Evolutionary conservation across 2,329 filamentous ascomycete genomes (phyloP).

Genomic region (Rhinocladiella mackenziei): DNA sequence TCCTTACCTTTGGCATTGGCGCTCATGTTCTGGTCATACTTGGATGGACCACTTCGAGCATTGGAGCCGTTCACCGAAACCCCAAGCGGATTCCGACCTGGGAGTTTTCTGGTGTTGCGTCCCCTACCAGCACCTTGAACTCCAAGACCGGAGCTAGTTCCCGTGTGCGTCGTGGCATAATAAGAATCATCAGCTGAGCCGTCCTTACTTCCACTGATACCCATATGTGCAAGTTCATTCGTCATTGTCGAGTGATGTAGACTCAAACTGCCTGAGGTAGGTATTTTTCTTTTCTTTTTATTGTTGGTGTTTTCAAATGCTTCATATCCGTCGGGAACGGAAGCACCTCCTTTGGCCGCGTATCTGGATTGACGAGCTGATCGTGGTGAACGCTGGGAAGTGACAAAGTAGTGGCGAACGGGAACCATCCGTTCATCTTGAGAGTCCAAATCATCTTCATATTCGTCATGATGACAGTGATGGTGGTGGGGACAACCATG

Average conservation of each 20-base stretch:
- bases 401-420: conserved; percentile 40
- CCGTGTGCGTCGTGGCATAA: conserved; percentile 44
- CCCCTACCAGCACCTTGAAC: conserved; percentile 83
- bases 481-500: conserved; percentile 26
- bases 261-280: conserved; percentile 71
- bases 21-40: conserved; percentile 27
- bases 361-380: conserved; percentile 32
- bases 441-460: conserved; percentile 45
- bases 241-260: conserved; percentile 57
- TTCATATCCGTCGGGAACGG: conserved; percentile 84
- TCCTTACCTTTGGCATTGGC: conserved; percentile 26
- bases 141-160: conserved; percentile 51
- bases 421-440: conserved; percentile 53
- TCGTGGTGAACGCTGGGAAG: conserved; percentile 37
- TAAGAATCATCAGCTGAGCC: conserved; percentile 39
- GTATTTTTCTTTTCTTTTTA: conserved; percentile 98
- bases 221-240: conserved; percentile 62
- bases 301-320: conserved; percentile 98
- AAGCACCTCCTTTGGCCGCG: conserved; percentile 50
- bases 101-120: conserved; percentile 62
- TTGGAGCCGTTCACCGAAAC: conserved; percentile 32
- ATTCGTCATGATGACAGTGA: conserved; percentile 37
- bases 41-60: conserved; percentile 24
- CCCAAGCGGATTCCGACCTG: conserved; percentile 29
- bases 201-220: conserved; percentile 45